Conservation (phyloP, 2,329 filamentous ascomycete species). For the Ophiostoma montium region DNA sequence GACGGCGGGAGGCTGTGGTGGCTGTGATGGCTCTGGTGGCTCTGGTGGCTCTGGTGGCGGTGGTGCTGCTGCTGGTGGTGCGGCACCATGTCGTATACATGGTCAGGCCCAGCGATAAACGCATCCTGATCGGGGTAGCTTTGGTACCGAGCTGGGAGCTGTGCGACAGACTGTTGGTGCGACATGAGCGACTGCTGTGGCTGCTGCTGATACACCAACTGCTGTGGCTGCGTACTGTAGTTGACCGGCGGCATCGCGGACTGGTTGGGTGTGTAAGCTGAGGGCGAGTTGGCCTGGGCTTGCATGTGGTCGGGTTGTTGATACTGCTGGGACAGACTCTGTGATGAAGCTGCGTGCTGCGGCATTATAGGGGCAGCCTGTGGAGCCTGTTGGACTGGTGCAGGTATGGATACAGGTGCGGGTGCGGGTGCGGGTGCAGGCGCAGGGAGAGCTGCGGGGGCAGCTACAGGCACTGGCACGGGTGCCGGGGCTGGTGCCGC, state of each 20-base stretch:
- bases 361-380: neutral
- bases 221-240: conserved; percentile 5
- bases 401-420: neutral
- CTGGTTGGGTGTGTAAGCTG: conserved; percentile 32
- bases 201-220: conserved; percentile 1
- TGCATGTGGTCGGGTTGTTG: conserved; percentile 17
- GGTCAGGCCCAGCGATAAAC: conserved; percentile 17
- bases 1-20: conserved; percentile 7
- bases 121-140: conserved; percentile 7
- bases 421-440: neutral
- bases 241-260: conserved; percentile 12
- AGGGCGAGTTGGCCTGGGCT: conserved; percentile 28
- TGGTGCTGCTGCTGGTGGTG: conserved; percentile 4
- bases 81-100: conserved; percentile 33
- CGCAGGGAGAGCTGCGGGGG: neutral
- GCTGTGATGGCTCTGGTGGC: neutral
- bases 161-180: neutral
- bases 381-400: neutral
- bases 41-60: neutral
- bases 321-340: conserved; percentile 28
- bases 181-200: neutral
- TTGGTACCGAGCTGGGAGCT: conserved; percentile 1
- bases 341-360: conserved; percentile 11
- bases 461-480: neutral
- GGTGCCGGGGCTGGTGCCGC: neutral